These are phyloP conservation scores for Candida fluviatilis DNA, from an alignment of 805 yeast species.

Conservation along the genomic window DNA sequence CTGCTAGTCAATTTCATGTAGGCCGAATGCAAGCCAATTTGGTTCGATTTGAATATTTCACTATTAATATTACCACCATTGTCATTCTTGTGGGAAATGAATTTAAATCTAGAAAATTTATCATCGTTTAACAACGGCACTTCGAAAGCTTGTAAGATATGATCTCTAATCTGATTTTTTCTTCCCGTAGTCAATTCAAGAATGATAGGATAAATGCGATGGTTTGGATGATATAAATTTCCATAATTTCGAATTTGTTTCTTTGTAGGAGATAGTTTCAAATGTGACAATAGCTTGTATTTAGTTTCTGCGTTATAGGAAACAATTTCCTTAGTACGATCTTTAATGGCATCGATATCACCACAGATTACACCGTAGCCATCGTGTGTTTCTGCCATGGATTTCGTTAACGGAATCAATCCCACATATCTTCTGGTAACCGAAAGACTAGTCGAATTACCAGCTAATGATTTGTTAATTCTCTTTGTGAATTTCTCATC, in stretches of 20 bases:
- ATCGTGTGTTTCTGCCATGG: background rate
- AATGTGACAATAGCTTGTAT: constrained; percentile 13
- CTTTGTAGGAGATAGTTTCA: constrained; percentile 5
- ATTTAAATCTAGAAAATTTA: constrained; percentile 16
- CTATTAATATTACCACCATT: constrained; percentile 11
- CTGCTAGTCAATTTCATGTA: constrained; percentile 3
- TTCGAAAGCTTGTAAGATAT: constrained; percentile 15
- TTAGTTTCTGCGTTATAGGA: constrained; percentile 12
- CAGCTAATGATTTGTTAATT: constrained; percentile 9
- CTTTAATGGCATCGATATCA: constrained; percentile 11
- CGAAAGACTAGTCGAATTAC: background rate
- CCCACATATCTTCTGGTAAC: constrained; percentile 17
- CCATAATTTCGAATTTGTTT: constrained; percentile 10
- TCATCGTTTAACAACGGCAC: constrained; percentile 20
- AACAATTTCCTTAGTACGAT: constrained; percentile 5
- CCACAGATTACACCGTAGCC: constrained; percentile 11
- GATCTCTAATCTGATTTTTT: constrained; percentile 24
- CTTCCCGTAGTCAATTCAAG: constrained; percentile 19
- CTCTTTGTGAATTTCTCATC: constrained; percentile 13
- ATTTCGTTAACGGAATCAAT: constrained; percentile 6
- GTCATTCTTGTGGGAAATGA: background rate
- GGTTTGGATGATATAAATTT: constrained; percentile 9
- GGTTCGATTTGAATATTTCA: constrained; percentile 14
- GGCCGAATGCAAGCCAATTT: constrained; percentile 21
- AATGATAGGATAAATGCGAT: constrained; percentile 13